A percentile compares a stretch with the other conserved stretches of the same genome.
Evolutionary conservation across 1,284 basidiomycete species (phyloP).

Genomic region (Ceratobasidium theobromae): DNA sequence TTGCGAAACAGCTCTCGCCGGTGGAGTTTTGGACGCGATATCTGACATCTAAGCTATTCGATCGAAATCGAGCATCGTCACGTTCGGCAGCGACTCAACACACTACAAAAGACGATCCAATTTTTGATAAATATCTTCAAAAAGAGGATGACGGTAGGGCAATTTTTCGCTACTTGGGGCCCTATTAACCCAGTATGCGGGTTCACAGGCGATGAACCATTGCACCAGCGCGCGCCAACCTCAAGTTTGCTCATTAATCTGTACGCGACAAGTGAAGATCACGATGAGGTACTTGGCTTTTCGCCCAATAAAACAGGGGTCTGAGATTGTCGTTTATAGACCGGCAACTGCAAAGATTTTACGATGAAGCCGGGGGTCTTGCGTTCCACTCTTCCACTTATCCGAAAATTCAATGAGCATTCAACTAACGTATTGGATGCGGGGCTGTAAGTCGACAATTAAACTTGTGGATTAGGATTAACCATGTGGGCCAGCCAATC

Average conservation of each 20-base stretch:
- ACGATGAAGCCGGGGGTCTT: constrained; percentile 97
- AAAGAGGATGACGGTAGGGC: constrained; percentile 89
- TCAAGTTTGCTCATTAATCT: constrained; percentile 84
- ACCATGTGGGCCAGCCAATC: constrained; percentile 48
- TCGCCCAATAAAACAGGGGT: neutral
- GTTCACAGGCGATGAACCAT: constrained; percentile 74
- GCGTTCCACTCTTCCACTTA: constrained; percentile 83
- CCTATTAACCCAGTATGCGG: neutral
- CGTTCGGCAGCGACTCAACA: constrained; percentile 82
- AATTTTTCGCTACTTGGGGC: neutral
- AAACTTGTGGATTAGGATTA: constrained; percentile 47
- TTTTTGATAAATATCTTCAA: constrained; percentile 94
- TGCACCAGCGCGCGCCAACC: constrained; percentile 62
- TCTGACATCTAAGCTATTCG: constrained; percentile 93
- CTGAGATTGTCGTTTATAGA: constrained; percentile 49
- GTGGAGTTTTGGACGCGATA: constrained; percentile 96
- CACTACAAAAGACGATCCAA: constrained; percentile 85
- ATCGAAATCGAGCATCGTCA: constrained; percentile 90
- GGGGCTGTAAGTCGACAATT: constrained; percentile 56
- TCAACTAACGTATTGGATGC: constrained; percentile 84
- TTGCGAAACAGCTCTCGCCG: constrained; percentile 67
- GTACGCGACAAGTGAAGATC: constrained; percentile 88
- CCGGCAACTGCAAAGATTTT: constrained; percentile 82
- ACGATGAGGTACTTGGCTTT: constrained; percentile 66
- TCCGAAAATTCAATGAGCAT: constrained; percentile 97